phyloP scores from a whole-genome alignment of 2,329 filamentous ascomycete genomes.

The Fusarium floridanum region DNA sequence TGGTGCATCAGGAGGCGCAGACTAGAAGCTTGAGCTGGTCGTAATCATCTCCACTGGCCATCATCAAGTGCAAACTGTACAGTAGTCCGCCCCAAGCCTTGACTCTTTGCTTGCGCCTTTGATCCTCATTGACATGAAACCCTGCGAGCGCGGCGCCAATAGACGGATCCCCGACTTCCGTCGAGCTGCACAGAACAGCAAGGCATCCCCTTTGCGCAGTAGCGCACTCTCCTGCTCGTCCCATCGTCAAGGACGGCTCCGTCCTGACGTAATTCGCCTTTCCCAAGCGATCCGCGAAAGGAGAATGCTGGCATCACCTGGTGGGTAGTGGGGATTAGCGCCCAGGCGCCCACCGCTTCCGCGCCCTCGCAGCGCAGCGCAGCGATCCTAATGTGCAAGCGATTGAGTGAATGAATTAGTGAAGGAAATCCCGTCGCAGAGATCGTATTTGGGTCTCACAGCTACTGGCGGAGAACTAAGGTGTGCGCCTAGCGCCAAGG shows the following conservation, averaged over 20 bases:
- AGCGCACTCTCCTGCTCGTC: slow-evolving; percentile 10
- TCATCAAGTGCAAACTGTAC: background rate
- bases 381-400: background rate
- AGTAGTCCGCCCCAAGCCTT: background rate
- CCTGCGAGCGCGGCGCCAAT: background rate
- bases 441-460: background rate
- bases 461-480: background rate
- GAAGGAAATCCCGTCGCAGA: slow-evolving; percentile 10
- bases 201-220: slow-evolving; percentile 8
- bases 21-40: slow-evolving; percentile 6
- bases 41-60: background rate
- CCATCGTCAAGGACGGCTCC: slow-evolving; percentile 7
- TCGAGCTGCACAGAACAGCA: background rate
- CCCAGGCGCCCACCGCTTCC: slow-evolving; percentile 12
- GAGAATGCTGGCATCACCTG: slow-evolving; percentile 11
- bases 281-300: slow-evolving; percentile 18
- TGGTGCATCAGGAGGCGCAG: slow-evolving; percentile 5
- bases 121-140: background rate
- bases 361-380: slow-evolving; percentile 8
- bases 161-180: slow-evolving; percentile 13
- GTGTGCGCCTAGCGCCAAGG: slow-evolving; percentile 14
- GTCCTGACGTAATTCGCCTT: slow-evolving; percentile 31
- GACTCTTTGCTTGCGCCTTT: background rate
- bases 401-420: slow-evolving; percentile 1
- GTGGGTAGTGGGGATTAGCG: slow-evolving; percentile 18